Evolutionary conservation across 371 early-diverging fungal species (phyloP), one percentile per base, ranked within the genome.

Genomic region (Apophysomyces trapeziformis): DNA sequence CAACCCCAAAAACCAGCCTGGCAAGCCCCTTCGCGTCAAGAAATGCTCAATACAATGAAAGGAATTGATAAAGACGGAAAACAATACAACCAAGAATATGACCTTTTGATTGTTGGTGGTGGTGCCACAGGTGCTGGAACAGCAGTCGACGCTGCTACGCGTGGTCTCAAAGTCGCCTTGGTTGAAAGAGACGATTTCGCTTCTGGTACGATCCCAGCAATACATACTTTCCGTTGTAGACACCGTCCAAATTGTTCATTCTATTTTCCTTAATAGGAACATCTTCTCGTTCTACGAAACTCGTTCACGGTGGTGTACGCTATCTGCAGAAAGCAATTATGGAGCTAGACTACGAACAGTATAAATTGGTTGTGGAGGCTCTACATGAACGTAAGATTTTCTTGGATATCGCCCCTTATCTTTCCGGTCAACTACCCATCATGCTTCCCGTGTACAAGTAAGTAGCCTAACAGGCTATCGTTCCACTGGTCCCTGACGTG

Each of bases 241-340:
- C 14, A 0, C 26, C n/a, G 4, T 18, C 46, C 58, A 14, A 21
- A 50, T 21, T 1, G 16, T 21, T 50, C 43, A 43, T 14, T 63
- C 50, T 26, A 1, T 13, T 11, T 41, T 13, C 41, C 8, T 5
- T 36, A 46, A 37, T 47, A 81, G 97, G 95, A 56, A 99, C 99
- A 2, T 95, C 95, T 38, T 98, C 99, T 2, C 89, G 98, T 68
- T 94, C 94, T 16, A 99, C 99, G 6, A 99, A 99, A 74, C 87
- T 99, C 12, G 95, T 99, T 18, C 99, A 99, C 74, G 99, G 99
- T 64, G 99, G 99, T 72, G 98, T 99, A 41, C 89, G 99, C 61
- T 99, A 99, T 79, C 87, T 99, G 67, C 98, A 99, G 80, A 99
- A 99, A 83, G 99, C 99, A 5, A 87, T 99, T 59, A 88, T 90